Evolutionary conservation across 2,329 filamentous ascomycete genomes (phyloP).

Genomic region (Epichloe aotearoae): DNA sequence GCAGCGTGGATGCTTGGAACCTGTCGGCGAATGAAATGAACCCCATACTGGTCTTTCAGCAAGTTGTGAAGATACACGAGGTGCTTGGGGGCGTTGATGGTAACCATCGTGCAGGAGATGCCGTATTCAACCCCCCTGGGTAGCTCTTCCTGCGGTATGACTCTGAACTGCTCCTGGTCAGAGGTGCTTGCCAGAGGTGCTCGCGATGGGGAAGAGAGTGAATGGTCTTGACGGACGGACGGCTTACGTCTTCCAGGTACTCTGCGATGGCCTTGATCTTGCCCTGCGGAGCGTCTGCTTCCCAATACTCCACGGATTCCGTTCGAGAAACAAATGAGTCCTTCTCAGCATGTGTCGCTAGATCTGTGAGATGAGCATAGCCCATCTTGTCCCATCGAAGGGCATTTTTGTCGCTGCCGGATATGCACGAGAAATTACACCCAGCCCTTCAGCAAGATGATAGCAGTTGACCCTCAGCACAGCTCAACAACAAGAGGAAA

Average conservation of each 20-base stretch:
- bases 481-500: too few species aligned
- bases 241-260: conserved; percentile 25
- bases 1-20: conserved; percentile 16
- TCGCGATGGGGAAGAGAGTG: too few species aligned
- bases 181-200: too few species aligned
- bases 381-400: conserved; percentile 28
- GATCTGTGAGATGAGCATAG: conserved; percentile 22
- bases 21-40: conserved; percentile 18
- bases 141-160: conserved; percentile 16
- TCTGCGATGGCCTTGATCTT: conserved; percentile 27
- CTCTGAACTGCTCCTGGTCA: conserved; percentile 14
- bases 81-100: conserved; percentile 25
- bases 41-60: conserved; percentile 16
- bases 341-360: conserved; percentile 18
- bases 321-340: conserved; percentile 24
- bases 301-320: conserved; percentile 27
- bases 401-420: conserved; percentile 26
- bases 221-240: conserved; percentile 7
- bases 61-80: conserved; percentile 17
- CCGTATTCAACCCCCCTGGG: conserved; percentile 21
- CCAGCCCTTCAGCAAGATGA: conserved; percentile 20
- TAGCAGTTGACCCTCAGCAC: too few species aligned
- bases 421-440: conserved; percentile 31
- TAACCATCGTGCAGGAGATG: conserved; percentile 23
- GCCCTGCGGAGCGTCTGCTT: conserved; percentile 22